Percentiles rank a stretch among this genome's conserved stretches.
These are phyloP conservation scores for Apiotrichum brassicae DNA, from an alignment of 1,284 basidiomycete species.

Conservation along the genomic window DNA sequence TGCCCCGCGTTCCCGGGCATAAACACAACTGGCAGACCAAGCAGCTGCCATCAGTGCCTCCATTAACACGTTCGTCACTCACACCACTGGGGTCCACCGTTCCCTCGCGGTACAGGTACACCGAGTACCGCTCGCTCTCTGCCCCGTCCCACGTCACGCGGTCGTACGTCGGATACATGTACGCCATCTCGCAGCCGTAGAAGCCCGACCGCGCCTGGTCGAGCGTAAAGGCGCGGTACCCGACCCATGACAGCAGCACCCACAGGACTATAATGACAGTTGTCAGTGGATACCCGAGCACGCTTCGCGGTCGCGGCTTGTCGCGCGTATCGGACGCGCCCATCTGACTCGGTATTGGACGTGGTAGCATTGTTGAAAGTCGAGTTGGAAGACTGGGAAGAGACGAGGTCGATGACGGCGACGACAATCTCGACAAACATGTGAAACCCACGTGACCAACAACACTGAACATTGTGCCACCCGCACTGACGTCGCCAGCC, in stretches of 20 bases:
- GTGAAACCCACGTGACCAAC: background rate
- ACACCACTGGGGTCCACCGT: slow-evolving; percentile 70
- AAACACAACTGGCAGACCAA: slow-evolving; percentile 94
- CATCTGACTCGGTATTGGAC: too few species aligned
- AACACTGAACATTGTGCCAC: too few species aligned
- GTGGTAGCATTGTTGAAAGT: too few species aligned
- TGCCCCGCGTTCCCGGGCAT: slow-evolving; percentile 97
- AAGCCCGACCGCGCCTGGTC: slow-evolving; percentile 24
- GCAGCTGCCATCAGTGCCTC: too few species aligned
- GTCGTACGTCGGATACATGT: slow-evolving; percentile 85
- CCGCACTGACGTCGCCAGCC: background rate
- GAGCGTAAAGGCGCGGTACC: slow-evolving; percentile 4
- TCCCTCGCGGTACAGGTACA: slow-evolving; percentile 87
- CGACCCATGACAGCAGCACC: slow-evolving; percentile 3
- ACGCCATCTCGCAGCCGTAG: slow-evolving; percentile 81
- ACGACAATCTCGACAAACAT: background rate
- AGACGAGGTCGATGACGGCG: background rate
- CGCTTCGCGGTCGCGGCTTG: too few species aligned
- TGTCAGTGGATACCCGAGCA: background rate
- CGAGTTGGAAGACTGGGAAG: background rate
- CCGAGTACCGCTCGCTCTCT: slow-evolving; percentile 24
- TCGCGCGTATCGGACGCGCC: too few species aligned
- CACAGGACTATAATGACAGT: background rate
- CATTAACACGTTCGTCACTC: slow-evolving; percentile 25
- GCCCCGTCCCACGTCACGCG: slow-evolving; percentile 58